Conservation (phyloP, 371 early-diverging fungal species). For the Circinella umbellata region DNA sequence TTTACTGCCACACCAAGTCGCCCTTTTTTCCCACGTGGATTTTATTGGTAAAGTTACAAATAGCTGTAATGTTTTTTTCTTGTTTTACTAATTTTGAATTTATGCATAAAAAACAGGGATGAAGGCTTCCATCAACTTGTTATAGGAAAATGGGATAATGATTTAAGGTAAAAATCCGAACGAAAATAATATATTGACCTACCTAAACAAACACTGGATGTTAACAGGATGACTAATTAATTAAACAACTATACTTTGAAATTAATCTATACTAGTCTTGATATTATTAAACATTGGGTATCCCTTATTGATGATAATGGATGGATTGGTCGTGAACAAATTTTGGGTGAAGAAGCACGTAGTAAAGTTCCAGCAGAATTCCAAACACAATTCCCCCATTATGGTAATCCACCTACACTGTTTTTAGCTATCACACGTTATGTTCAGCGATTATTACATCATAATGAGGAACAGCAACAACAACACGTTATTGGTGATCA, state of each 20-base stretch:
- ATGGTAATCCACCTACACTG: constrained; percentile 94
- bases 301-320: constrained; percentile 83
- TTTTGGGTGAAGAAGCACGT: constrained; percentile 92
- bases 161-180: constrained; percentile 55
- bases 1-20: constrained; percentile 91
- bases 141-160: constrained; percentile 89
- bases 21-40: constrained; percentile 96
- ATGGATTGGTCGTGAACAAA: constrained; percentile 96
- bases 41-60: constrained; percentile 71
- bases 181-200: background rate
- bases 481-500: constrained; percentile 13
- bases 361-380: constrained; percentile 91
- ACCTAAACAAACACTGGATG: too few relatives aligned
- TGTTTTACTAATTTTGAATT: too few relatives aligned
- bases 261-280: constrained; percentile 48
- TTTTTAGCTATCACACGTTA: constrained; percentile 72
- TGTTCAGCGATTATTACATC: constrained; percentile 44
- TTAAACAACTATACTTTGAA: too few relatives aligned
- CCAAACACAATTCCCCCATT: constrained; percentile 91
- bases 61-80: background rate
- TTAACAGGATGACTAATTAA: too few relatives aligned
- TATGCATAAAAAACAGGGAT: constrained; percentile 60
- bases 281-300: constrained; percentile 85
- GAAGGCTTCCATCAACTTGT: constrained; percentile 94
- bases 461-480: constrained; percentile 5